Evolutionary conservation across 192 early-diverging fungal species (phyloP), one percentile per base, ranked within the genome.

Genomic region (Dimargaris verticillata): DNA sequence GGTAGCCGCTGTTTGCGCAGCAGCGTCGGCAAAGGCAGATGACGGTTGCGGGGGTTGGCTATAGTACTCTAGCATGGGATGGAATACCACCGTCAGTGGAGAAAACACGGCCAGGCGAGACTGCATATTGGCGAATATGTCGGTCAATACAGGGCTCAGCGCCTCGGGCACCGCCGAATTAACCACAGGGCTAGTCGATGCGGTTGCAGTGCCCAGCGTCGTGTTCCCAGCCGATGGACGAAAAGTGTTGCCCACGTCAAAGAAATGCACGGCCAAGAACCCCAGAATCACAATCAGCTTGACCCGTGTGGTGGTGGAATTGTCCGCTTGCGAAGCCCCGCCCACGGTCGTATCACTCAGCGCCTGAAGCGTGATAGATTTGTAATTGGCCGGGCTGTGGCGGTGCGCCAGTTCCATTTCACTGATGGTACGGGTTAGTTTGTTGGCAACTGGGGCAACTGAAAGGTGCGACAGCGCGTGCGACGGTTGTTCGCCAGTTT

Each of bases 271-370:
- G 18, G 73, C 70, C 18, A 82, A 69, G 62, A 84, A 82, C 24
- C 82, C 80, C 17, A 79, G 66, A 51, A 84, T 82, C 46, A 84
- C 66, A 17, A 79, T 63, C 14, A 84, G 64, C 66, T 84, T 84
- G 28, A 84, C 62, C 47, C 78, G 69, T 1, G 72, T 78, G 57
- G 79, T 78, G 58, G 77, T 72, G 10, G 73, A 78, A 28, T 77
- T 62, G 45, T 12, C 26, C 12, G 45, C 13, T 1, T n/a, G 28
- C 17, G 20, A 15, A 5, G 57, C 9, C 3, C 33, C 33, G 43
- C 42, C 57, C 5, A 41, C 57, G 6, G 57, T 66, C 62, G 68
- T 69, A 68, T 81, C 78, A 20, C 74, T 72, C 47, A 85, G 77
- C 14, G 83, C 81, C 68, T 82, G 76, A 29, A 81, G 63, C 13